Evolutionary conservation across 2,329 filamentous ascomycete species (phyloP).

Genomic region (Hymenoscyphus fructigenus): DNA sequence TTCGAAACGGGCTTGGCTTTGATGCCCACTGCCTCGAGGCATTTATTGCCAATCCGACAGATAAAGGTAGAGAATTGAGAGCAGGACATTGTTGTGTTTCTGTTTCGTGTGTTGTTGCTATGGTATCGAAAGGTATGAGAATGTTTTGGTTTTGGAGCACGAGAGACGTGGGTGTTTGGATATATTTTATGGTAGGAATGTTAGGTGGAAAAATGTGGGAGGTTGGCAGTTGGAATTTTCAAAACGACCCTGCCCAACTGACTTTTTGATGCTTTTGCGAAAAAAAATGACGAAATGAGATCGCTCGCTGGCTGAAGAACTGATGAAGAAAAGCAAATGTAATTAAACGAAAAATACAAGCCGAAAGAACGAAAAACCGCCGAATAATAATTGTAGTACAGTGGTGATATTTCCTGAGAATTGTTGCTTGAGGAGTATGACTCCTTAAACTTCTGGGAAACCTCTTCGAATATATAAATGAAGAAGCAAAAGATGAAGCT

Average conservation of each 20-base stretch:
- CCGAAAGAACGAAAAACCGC: conserved; percentile 8
- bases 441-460: background rate
- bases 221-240: conserved; percentile 1
- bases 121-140: background rate
- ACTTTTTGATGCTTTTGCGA: background rate
- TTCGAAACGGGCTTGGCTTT: conserved; percentile 21
- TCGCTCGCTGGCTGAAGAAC: conserved; percentile 13
- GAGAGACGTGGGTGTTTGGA: background rate
- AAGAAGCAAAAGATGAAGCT: conserved; percentile 10
- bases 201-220: conserved; percentile 2
- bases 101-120: background rate
- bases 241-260: background rate
- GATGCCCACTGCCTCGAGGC: conserved; percentile 19
- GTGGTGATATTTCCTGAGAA: conserved; percentile 5
- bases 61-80: conserved; percentile 15
- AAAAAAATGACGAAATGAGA: conserved; percentile 5
- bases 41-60: conserved; percentile 20
- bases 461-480: conserved; percentile 14
- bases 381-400: conserved; percentile 8
- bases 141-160: background rate
- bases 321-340: background rate
- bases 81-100: conserved; percentile 20
- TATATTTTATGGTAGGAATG: background rate
- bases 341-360: background rate
- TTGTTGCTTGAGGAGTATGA: conserved; percentile 1